Evolutionary conservation across 2,329 filamentous ascomycete genomes (phyloP), one percentile per base, ranked within the genome.

Genomic region (Blastomyces gilchristii): DNA sequence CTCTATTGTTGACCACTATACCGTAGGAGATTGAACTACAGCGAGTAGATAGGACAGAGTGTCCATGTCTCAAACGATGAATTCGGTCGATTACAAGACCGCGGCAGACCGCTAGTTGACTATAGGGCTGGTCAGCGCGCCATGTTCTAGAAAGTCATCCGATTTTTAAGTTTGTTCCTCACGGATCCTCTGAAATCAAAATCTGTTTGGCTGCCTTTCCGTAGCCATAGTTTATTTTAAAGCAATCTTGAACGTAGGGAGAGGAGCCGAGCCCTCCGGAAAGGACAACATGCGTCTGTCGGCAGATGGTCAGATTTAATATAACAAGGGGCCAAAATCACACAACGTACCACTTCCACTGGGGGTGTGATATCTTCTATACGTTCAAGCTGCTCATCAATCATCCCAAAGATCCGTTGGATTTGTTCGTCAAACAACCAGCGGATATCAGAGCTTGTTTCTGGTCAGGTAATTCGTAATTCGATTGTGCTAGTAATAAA

Each of bases 251-350:
- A 5, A 79, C 72, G 63, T 80, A 79, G 9, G 72, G 69, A 0
- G 71, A 75, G 60, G 77, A 78, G 14, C 77, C 76, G 0, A 79
- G 68, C 0, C 77, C 77, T 6, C 77, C 77, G 5, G 74, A 77
- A 1, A 79, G 71, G 0, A 79, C 71, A 0, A 80, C 68, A 63
- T 78, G 67, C 67, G 57, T 70, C 71, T 62, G 74, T 52, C 16
- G 31, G 5, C 12, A 22, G 25, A 5, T 14, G 6, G n/a, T 41
- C 25, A 53, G 47, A 18, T 37, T 14, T 5, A 18, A 18, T 12
- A 2, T 25, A 52, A 45, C 5, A 3, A 7, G 9, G 4, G 9
- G 7, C n/a, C 31, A 41, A 12, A 59, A 43, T 4, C 22, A 43
- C 8, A 2, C 7, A 41, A 61, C 59, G 37, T 61, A 61, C 59